These are phyloP conservation scores for Nakaseomyces glabratus DNA, from an alignment of 1,139 yeast genomes.

Conservation along the genomic window DNA sequence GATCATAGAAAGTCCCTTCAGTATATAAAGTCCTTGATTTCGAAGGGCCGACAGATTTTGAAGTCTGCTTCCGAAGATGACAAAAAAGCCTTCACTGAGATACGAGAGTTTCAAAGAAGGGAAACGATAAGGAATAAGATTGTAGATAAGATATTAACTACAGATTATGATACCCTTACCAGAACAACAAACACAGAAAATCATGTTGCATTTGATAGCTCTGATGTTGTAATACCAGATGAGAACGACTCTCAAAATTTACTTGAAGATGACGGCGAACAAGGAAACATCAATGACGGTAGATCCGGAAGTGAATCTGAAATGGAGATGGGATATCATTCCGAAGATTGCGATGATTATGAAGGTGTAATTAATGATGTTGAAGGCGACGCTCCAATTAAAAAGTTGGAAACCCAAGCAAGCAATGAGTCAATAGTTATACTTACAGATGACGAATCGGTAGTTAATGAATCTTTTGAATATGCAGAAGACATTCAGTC, in stretches of 20 bases:
- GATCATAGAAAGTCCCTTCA: no score
- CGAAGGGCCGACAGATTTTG: conserved; percentile 34
- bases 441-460: no score
- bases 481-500: no score
- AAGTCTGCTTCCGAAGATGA: conserved; percentile 32
- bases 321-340: background rate
- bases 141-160: background rate
- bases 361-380: background rate
- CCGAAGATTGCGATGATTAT: no score
- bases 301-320: background rate
- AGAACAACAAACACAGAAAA: conserved; percentile 8
- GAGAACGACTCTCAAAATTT: no score
- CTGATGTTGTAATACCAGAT: conserved; percentile 14
- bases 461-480: no score
- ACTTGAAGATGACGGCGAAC: no score
- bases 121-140: conserved; percentile 3
- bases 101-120: background rate
- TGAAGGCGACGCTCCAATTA: background rate
- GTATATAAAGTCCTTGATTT: conserved; percentile 44
- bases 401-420: no score
- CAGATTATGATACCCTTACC: no score
- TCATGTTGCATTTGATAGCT: conserved; percentile 18
- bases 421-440: no score
- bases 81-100: conserved; percentile 8
- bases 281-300: no score